Percentiles rank a stretch among this genome's conserved stretches.
Evolutionary conservation across 352 stramenopile genomes (phyloP).

Genomic region (Phytopythium litorale): DNA sequence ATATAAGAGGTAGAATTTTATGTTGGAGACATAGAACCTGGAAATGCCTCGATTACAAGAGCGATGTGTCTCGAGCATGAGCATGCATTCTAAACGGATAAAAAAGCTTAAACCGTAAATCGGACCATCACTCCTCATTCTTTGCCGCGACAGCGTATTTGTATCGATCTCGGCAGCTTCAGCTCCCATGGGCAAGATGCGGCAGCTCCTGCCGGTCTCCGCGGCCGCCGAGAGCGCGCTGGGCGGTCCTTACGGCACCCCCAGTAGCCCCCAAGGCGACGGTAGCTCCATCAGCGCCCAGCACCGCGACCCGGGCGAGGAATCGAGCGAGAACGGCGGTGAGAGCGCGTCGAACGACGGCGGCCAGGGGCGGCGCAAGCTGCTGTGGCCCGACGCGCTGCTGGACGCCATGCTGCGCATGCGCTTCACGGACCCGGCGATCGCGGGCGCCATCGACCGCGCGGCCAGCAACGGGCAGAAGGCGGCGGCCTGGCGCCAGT

Average conservation of each 20-base stretch:
- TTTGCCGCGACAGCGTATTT: no score
- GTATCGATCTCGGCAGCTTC: no score
- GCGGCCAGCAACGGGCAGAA: background rate
- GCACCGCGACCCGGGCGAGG: background rate
- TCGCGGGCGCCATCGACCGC: background rate
- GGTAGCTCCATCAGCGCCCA: background rate
- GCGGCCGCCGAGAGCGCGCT: background rate
- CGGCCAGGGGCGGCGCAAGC: background rate
- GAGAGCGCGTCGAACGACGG: background rate
- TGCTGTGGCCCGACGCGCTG: background rate
- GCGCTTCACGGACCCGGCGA: background rate
- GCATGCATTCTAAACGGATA: no score
- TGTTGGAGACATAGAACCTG: no score
- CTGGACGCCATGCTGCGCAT: conserved; percentile 2
- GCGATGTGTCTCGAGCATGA: no score
- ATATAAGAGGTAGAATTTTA: no score
- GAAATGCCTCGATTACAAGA: no score
- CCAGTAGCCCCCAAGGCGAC: no score
- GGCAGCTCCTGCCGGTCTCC: background rate
- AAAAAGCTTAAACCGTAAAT: no score
- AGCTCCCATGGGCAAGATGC: background rate
- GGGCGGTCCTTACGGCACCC: background rate
- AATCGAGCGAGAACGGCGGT: background rate
- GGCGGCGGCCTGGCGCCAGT: background rate
- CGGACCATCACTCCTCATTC: no score